Percentiles rank a stretch among this genome's conserved stretches.
phyloP scores from a whole-genome alignment of 805 yeast genomes.

The Ogataea philodendri region DNA sequence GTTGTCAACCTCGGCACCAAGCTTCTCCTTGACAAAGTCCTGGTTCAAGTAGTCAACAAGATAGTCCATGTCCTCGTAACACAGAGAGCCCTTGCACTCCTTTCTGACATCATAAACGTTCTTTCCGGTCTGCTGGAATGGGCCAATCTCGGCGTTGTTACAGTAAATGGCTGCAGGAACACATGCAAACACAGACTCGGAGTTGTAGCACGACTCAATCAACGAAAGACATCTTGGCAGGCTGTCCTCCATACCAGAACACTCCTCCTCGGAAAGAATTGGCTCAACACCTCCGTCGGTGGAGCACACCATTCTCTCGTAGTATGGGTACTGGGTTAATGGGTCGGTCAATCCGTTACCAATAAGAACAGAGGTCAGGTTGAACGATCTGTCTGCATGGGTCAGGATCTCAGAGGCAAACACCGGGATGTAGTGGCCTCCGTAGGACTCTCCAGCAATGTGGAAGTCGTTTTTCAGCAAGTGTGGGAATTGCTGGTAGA shows the following conservation, averaged over 20 bases:
- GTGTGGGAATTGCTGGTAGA: constrained; percentile 81
- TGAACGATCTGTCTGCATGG: constrained; percentile 54
- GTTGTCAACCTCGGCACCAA: constrained; percentile 54
- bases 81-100: constrained; percentile 49
- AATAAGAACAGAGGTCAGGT: constrained; percentile 75
- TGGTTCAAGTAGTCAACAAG: constrained; percentile 53
- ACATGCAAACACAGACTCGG: constrained; percentile 56
- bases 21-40: constrained; percentile 49
- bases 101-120: constrained; percentile 65
- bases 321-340: constrained; percentile 69
- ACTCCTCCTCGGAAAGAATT: constrained; percentile 66
- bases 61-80: constrained; percentile 51
- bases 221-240: constrained; percentile 64
- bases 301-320: constrained; percentile 94
- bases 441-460: constrained; percentile 82
- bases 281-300: constrained; percentile 73
- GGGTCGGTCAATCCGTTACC: constrained; percentile 95
- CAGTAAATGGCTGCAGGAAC: constrained; percentile 65
- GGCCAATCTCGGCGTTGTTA: constrained; percentile 60
- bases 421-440: constrained; percentile 79
- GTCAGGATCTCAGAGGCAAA: constrained; percentile 57
- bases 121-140: constrained; percentile 54
- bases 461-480: constrained; percentile 59
- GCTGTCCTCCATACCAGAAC: constrained; percentile 60
- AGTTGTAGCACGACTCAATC: constrained; percentile 62